Evolutionary conservation across 805 yeast genomes (phyloP).

Genomic region (Metschnikowia dekortorum): DNA sequence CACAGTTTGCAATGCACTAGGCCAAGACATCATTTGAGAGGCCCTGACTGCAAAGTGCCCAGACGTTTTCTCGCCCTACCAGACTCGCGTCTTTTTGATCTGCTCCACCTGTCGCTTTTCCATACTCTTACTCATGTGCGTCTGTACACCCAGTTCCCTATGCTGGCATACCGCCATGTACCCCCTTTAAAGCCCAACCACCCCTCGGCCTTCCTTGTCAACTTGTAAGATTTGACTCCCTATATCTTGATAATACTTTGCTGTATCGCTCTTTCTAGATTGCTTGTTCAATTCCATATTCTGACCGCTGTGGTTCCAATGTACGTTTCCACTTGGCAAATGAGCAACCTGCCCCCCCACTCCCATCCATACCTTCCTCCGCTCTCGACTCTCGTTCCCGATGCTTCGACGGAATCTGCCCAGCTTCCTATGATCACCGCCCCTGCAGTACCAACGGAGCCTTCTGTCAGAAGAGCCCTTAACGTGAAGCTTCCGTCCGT

Average conservation of each 20-base stretch:
- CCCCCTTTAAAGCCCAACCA: neutral
- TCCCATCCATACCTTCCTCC: neutral
- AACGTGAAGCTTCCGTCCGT: conserved; percentile 11
- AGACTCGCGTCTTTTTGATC: neutral
- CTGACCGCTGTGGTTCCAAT: neutral
- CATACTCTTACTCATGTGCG: neutral
- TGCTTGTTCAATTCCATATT: neutral
- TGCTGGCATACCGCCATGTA: neutral
- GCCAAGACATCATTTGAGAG: neutral
- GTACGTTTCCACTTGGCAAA: neutral
- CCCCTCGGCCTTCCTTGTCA: neutral
- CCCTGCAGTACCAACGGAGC: neutral
- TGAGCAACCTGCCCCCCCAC: neutral
- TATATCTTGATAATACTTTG: conserved; percentile 1
- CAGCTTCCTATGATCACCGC: neutral
- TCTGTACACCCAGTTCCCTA: neutral
- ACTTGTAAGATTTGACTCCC: neutral
- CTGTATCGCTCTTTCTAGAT: neutral
- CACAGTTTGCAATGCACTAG: no score
- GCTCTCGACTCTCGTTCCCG: neutral
- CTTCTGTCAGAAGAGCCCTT: neutral
- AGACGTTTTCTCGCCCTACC: no score
- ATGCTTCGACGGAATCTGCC: neutral
- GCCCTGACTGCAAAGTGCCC: neutral
- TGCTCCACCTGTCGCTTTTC: neutral